Base-by-base conservation (phyloP, 768 basidiomycete species). In the Tulasnella sp. region DNA sequence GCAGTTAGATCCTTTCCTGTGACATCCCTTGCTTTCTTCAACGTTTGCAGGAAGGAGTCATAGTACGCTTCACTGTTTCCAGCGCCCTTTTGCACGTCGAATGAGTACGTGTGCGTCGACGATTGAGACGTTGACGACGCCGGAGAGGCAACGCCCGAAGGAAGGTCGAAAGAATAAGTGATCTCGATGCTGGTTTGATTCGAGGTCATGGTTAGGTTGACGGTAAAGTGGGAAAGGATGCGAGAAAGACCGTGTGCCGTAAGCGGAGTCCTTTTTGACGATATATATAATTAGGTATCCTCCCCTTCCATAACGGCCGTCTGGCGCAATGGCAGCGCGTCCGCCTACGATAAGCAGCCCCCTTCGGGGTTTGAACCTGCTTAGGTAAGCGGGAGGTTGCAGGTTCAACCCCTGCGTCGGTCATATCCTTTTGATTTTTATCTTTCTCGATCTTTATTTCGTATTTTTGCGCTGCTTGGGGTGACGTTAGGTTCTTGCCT, bases 1-100 rank as follows among this genome's bases (percentile, higher is more conserved):
- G 82, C 85, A 0, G 92, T 93, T 82, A 93, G 81, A 78, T 92
- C 90, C 64, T 88, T 85, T 12, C 92, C 92, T 4, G 91, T 79
- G 37, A 85, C 83, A 58, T 84, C 84, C 78, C 85, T 88, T 37
- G 90, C 90, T 42, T 84, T 82, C 40, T 83, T 83, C 71, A 93
- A 84, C 25, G 88, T 84, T 6, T 67, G 64, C 25, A 71, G 75
- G 36, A 78, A 45, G 7, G 68, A 17, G 38, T 40, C 68, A 42
- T 78, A 78, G 37, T 78, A 76, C 19, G 25, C 45, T 9, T 17
- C 25, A 9, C 25, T n/a, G 45, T 40, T 72, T 19, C 45, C 42
- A 8, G 37, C 9, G 25, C 2, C 38, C 29, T 38, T 64, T 22
- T 58, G 69, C 31, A 75, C 40, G 4, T 29, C 34, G 74, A 75